phyloP scores from a whole-genome alignment of 2,329 filamentous ascomycete species.

The Calonectria naviculata region DNA sequence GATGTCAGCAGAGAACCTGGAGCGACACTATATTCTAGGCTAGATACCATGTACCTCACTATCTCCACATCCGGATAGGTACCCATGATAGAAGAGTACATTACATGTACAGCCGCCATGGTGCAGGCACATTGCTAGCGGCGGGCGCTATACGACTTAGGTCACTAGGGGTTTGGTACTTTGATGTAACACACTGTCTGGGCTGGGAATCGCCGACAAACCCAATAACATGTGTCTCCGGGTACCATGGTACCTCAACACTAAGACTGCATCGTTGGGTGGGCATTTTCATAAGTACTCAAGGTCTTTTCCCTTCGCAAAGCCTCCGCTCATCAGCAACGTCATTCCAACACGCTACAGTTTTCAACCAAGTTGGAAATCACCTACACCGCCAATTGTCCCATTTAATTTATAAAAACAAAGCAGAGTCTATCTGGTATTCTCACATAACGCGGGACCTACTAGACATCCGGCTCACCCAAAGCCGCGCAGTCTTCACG shows the following conservation, averaged over 20 bases:
- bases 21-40: neutral
- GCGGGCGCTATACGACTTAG: slow-evolving; percentile 35
- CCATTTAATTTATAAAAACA: neutral
- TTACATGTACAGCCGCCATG: slow-evolving; percentile 6
- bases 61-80: slow-evolving; percentile 23
- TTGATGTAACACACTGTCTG: no score
- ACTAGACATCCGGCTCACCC: neutral
- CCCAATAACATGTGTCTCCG: neutral
- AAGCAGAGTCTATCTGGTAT: neutral
- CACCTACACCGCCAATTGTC: neutral
- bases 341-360: neutral
- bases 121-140: slow-evolving; percentile 25
- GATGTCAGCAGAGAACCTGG: slow-evolving; percentile 32
- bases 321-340: neutral
- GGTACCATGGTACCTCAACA: no score
- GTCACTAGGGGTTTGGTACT: neutral
- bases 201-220: no score
- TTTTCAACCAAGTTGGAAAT: neutral
- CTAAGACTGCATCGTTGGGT: no score
- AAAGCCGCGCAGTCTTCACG: neutral
- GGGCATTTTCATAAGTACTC: neutral
- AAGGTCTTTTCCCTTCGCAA: no score
- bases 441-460: neutral
- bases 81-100: neutral
- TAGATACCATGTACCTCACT: slow-evolving; percentile 30